Conservation (phyloP, 345 rosid species). For the Hypericum androsaemum region DNA sequence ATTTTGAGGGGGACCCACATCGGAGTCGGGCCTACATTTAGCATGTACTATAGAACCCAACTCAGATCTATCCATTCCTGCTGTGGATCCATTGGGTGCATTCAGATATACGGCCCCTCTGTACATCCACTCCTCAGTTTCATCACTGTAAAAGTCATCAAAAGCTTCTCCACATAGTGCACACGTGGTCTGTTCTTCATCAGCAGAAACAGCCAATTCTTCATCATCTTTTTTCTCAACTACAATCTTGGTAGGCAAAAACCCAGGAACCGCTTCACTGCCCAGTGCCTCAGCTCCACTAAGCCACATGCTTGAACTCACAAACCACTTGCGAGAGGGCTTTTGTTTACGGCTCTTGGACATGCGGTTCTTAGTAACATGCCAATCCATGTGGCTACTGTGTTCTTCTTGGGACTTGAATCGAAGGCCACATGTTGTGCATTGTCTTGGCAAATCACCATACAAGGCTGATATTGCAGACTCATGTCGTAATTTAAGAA, state of each 20-base stretch:
- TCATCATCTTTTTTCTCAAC: constrained; percentile 81
- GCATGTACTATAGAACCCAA: constrained; percentile 98
- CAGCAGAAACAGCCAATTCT: constrained; percentile 97
- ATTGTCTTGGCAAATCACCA: constrained; percentile 90
- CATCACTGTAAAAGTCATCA: constrained; percentile 95
- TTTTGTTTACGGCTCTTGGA: constrained; percentile 93
- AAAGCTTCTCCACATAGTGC: constrained; percentile 96
- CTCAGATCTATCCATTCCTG: constrained; percentile 63
- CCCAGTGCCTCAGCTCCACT: constrained; percentile 98
- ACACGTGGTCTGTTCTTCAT: constrained; percentile 82
- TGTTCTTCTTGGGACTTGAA: constrained; percentile 93
- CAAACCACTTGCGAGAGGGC: constrained; percentile 97
- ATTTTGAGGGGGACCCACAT: constrained; percentile 42
- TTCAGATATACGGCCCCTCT: constrained; percentile 95
- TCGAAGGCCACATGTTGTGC: constrained; percentile 92
- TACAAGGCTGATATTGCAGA: constrained; percentile 68
- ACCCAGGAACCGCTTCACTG: constrained; percentile 84
- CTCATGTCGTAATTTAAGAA: constrained; percentile 73
- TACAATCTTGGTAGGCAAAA: constrained; percentile 54
- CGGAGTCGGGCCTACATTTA: constrained; percentile 89
- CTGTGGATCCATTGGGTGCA: constrained; percentile 46
- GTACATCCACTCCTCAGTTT: constrained; percentile 98
- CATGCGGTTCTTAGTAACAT: constrained; percentile 94
- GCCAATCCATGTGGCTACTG: constrained; percentile 99
- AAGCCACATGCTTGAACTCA: constrained; percentile 91